Percentiles rank a stretch among this genome's conserved stretches.
These are phyloP conservation scores for Lactarius indigo DNA, from an alignment of 768 basidiomycete genomes.

Conservation along the genomic window DNA sequence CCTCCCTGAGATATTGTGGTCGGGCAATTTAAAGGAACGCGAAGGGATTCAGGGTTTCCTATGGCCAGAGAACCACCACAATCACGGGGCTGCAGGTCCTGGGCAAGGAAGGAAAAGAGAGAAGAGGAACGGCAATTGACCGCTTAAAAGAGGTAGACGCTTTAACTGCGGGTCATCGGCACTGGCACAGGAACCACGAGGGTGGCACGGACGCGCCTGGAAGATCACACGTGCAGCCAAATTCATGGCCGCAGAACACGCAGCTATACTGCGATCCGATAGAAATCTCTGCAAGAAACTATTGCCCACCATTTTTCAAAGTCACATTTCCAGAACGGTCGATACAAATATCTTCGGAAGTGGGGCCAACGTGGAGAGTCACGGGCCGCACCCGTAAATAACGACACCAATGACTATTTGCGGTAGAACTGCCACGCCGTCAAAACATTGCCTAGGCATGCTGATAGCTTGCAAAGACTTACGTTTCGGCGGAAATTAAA, in stretches of 20 bases:
- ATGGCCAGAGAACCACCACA: neutral
- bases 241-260: constrained; percentile 14
- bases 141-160: constrained; percentile 20
- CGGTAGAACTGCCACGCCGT: constrained; percentile 60
- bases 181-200: constrained; percentile 18
- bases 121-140: constrained; percentile 10
- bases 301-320: constrained; percentile 18
- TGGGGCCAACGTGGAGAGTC: constrained; percentile 23
- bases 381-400: constrained; percentile 24
- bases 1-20: constrained; percentile 6
- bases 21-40: constrained; percentile 4
- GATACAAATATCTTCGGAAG: constrained; percentile 27
- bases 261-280: constrained; percentile 19
- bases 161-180: constrained; percentile 12
- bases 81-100: constrained; percentile 8
- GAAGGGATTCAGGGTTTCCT: constrained; percentile 1
- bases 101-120: constrained; percentile 5
- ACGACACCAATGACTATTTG: constrained; percentile 45
- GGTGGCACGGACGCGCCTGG: constrained; percentile 22
- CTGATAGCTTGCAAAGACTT: constrained; percentile 35
- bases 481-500: constrained; percentile 95
- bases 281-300: constrained; percentile 20
- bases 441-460: constrained; percentile 25
- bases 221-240: constrained; percentile 24
- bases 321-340: constrained; percentile 32